Base-by-base conservation (phyloP, 345 rosid species). In the Cardamine chenopodiifolia region DNA sequence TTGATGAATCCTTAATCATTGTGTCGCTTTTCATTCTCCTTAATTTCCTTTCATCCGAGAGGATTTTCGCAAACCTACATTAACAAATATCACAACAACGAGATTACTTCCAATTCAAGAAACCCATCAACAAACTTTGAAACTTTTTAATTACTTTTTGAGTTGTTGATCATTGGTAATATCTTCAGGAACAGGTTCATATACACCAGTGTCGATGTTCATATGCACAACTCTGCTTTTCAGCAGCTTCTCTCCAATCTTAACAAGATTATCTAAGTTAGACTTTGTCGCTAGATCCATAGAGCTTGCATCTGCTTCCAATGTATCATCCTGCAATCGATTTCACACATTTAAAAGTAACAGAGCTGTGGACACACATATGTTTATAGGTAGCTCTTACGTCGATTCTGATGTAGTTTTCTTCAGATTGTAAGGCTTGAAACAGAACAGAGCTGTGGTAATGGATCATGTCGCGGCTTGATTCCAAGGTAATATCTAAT, bases 381-480 rank as follows among this genome's bases (percentile, higher is more conserved):
- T 35, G 29, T 28, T 28, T 28, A 26, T 50, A 19, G 20, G 34
- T 32, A 54, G 29, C 26, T 25, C 82, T 81, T 83, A 92, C 96
- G 48, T 87, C 83, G 63, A 90, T 84, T 34, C 96, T 76, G 9
- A 92, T 90, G 63, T 92, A 92, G 19, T 77, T 88, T 1, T 85
- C 73, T 52, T 90, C 79, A 0, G 87, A 87, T 1, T 79, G 37
- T 60, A 87, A 83, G 72, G 96, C 89, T 71, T 78, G 47, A 57
- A 88, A 92, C 53, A 83, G 80, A 9, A 82, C 87, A 9, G 23
- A 49, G 60, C 77, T 86, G 28, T 88, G 85, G 74, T 71, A 92
- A 66, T 92, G 88, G 59, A 92, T 78, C 86, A 92, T 78, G 63
- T 88, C 89, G 1, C 77, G 74, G 55, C 84, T 68, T 4, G 88